Base-by-base conservation (phyloP, 495 filamentous ascomycete genomes). In the Tuber microsphaerosporum region DNA sequence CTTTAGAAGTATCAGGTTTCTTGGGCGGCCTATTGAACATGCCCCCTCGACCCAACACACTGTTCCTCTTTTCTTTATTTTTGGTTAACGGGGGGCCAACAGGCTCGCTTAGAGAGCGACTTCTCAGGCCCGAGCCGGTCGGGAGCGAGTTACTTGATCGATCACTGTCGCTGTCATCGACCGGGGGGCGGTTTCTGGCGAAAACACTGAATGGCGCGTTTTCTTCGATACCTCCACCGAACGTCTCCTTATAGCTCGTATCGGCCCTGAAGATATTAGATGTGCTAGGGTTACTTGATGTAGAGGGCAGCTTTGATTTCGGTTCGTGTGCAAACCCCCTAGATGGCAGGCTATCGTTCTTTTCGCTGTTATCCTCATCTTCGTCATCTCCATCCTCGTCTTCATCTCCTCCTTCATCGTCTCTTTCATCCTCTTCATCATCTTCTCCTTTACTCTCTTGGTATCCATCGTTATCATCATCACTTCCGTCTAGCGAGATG, bases 271-370 rank as follows among this genome's bases (percentile, higher is more conserved):
- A 82, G 34, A 81, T 41, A 44, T 76, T 77, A 20, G 76, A 77
- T 37, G 68, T 74, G 69, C 70, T 69, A 17, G 79, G 74, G 19
- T 73, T 73, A 19, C 45, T 72, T n/a, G 77, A 72, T 74, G 56
- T 48, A 22, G 70, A 71, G 26, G 76, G 74, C 37, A 74, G 43
- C 70, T 80, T 17, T 87, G 87, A 48, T 87, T 92, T 76, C 84
- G 84, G 70, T 83, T 86, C 68, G 82, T 84, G 72, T 85, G 85
- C 31, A 85, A 72, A 85, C 76, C n/a, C 85, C 83, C 19, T 7
- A 45, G 72, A 37, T 73, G 31, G 72, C 16, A 39, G 46, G 46
- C 26, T 41, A 19, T 77, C 81, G 20, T 85, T 83, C 22, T 69
- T 73, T 1, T 77, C 75, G 14, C 71, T 73, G 1, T 48, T 51